phyloP scores from a whole-genome alignment of 768 basidiomycete genomes.

The Pulveroboletus ravenelii region DNA sequence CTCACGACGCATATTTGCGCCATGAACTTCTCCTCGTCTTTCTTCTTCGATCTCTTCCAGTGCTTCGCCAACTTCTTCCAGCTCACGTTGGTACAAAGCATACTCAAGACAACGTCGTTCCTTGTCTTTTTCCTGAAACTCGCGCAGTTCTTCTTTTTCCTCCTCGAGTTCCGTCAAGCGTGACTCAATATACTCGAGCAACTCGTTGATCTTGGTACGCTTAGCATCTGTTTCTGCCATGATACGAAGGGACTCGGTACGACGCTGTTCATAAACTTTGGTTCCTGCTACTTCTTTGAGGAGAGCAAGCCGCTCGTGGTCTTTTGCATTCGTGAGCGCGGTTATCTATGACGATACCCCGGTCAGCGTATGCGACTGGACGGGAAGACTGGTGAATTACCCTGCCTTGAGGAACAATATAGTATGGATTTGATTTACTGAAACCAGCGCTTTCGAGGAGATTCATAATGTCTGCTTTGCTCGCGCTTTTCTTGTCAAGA shows the following conservation, averaged over 20 bases:
- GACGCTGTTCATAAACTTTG: conserved; percentile 94
- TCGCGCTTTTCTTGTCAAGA: conserved; percentile 90
- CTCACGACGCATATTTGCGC: conserved; percentile 75
- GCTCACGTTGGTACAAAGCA: conserved; percentile 85
- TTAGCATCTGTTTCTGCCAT: conserved; percentile 97
- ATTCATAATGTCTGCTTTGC: conserved; percentile 97
- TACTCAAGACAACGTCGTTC: conserved; percentile 93
- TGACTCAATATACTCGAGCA: conserved; percentile 87
- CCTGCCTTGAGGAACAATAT: conserved; percentile 97
- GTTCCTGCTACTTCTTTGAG: conserved; percentile 98
- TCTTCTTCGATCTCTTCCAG: conserved; percentile 86
- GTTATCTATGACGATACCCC: conserved; percentile 61
- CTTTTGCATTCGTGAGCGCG: conserved; percentile 93
- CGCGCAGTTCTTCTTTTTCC: conserved; percentile 96
- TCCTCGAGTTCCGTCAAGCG: conserved; percentile 90
- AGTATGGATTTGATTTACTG: conserved; percentile 97
- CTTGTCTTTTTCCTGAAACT: conserved; percentile 94
- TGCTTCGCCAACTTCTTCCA: conserved; percentile 82
- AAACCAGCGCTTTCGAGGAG: conserved; percentile 95
- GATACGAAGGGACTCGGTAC: conserved; percentile 88
- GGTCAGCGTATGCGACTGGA: conserved; percentile 8
- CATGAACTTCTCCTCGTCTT: conserved; percentile 74
- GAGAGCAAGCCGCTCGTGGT: conserved; percentile 87
- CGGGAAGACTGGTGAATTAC: conserved; percentile 42
- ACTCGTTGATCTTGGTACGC: conserved; percentile 83